Evolutionary conservation across 441 rosid genomes (phyloP).

Genomic region (Adansonia madagascariensis): DNA sequence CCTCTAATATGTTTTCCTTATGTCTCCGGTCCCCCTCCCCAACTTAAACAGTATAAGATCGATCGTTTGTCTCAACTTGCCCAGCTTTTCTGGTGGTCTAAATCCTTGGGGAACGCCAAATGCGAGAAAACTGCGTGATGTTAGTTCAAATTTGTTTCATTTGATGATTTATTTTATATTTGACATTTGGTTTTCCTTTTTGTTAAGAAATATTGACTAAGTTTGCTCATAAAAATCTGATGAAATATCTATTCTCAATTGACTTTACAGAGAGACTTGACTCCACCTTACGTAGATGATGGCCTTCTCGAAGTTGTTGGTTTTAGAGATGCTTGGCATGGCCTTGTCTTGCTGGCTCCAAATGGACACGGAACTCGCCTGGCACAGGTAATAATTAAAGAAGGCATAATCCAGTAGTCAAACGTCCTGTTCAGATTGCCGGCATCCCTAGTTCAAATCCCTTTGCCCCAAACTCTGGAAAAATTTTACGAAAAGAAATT

Average conservation of each 20-base stretch:
- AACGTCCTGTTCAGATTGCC: background rate
- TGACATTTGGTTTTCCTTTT: background rate
- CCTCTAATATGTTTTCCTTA: constrained; percentile 10
- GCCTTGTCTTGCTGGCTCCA: constrained; percentile 79
- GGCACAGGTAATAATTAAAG: constrained; percentile 70
- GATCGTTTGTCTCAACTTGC: constrained; percentile 86
- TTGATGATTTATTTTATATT: background rate
- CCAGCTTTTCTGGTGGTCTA: constrained; percentile 95
- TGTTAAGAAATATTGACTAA: background rate
- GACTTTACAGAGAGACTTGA: constrained; percentile 66
- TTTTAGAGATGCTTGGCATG: constrained; percentile 98
- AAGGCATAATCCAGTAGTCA: background rate
- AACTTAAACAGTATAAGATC: constrained; percentile 72
- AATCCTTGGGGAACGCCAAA: constrained; percentile 90
- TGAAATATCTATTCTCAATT: constrained; percentile 20
- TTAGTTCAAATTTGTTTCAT: constrained; percentile 37
- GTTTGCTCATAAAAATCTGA: constrained; percentile 7
- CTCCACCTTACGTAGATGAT: constrained; percentile 92
- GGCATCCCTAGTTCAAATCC: background rate
- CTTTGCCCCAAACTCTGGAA: background rate
- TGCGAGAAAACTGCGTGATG: constrained; percentile 58
- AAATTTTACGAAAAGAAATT: background rate
- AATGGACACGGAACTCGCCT: constrained; percentile 95
- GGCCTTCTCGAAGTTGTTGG: constrained; percentile 90
- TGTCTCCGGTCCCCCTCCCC: background rate